A percentile compares a stretch with the other conserved stretches of the same genome.
phyloP scores from a whole-genome alignment of 148 eudicot species.

The Persicaria tinctoria region DNA sequence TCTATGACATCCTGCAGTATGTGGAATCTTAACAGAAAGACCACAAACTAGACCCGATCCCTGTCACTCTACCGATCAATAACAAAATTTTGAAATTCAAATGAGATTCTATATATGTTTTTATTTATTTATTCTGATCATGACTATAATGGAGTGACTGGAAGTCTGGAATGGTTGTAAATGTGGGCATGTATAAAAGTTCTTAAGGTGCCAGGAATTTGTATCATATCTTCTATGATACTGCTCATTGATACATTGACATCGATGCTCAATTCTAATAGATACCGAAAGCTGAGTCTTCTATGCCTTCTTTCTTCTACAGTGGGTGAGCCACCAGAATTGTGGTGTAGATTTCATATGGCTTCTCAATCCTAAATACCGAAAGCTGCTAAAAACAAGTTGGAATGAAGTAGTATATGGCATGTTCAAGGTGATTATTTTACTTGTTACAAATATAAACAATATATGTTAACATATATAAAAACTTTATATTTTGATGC shows the following conservation, averaged over 20 bases:
- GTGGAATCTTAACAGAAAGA: slow-evolving; percentile 93
- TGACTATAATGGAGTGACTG: slow-evolving; percentile 45
- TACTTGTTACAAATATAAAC: neutral
- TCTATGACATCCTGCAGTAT: slow-evolving; percentile 82
- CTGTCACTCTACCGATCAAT: slow-evolving; percentile 39
- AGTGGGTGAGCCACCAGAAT: slow-evolving; percentile 99
- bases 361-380: slow-evolving; percentile 92
- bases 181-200: slow-evolving; percentile 92
- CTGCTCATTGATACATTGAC: slow-evolving; percentile 94
- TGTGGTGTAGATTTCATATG: slow-evolving; percentile 99
- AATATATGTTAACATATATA: too few relatives aligned
- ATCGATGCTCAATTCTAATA: slow-evolving; percentile 95
- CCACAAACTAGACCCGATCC: slow-evolving; percentile 66
- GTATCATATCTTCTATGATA: slow-evolving; percentile 98
- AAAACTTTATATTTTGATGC: too few relatives aligned
- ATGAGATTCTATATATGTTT: neutral
- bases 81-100: neutral
- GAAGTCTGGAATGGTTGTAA: slow-evolving; percentile 99
- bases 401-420: slow-evolving; percentile 94
- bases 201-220: slow-evolving; percentile 89
- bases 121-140: neutral
- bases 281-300: slow-evolving; percentile 53
- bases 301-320: slow-evolving; percentile 13
- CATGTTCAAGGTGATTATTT: slow-evolving; percentile 76
- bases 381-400: slow-evolving; percentile 77